Conservation (phyloP, 2,329 filamentous ascomycete species). For the Tothia fuscella region DNA sequence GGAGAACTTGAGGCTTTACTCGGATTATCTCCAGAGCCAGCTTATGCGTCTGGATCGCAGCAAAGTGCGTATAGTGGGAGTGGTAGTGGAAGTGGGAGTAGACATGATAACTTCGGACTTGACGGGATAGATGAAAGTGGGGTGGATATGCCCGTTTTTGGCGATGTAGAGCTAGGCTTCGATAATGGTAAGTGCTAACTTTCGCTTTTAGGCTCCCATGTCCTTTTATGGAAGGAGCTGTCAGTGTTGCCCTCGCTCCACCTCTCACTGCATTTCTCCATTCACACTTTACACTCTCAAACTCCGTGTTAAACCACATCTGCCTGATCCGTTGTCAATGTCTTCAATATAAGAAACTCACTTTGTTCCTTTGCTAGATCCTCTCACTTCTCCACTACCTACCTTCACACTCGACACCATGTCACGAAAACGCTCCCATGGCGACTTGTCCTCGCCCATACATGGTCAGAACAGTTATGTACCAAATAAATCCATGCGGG, state of each 20-base stretch:
- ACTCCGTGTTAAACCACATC: neutral
- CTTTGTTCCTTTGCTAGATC: neutral
- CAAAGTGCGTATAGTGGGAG: neutral
- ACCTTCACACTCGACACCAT: constrained; percentile 7
- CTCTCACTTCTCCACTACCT: neutral
- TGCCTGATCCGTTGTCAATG: neutral
- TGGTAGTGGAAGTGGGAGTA: neutral
- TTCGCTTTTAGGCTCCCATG: too few relatives aligned
- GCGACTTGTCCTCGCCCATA: neutral
- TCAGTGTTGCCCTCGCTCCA: neutral
- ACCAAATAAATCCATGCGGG: neutral
- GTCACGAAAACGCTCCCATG: constrained; percentile 3
- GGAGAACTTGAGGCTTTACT: constrained; percentile 14
- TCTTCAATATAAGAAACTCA: neutral
- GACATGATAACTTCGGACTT: neutral
- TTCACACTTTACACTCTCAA: neutral
- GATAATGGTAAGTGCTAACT: too few relatives aligned
- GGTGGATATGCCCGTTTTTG: constrained; percentile 2
- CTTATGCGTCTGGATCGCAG: neutral
- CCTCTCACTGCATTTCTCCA: neutral
- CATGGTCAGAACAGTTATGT: neutral
- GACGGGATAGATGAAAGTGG: neutral
- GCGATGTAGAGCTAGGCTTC: too few relatives aligned
- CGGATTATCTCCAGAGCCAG: neutral
- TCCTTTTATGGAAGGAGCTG: neutral